These are phyloP conservation scores for Pelargonium citronellum DNA, from an alignment of 441 rosid species.

Conservation along the genomic window DNA sequence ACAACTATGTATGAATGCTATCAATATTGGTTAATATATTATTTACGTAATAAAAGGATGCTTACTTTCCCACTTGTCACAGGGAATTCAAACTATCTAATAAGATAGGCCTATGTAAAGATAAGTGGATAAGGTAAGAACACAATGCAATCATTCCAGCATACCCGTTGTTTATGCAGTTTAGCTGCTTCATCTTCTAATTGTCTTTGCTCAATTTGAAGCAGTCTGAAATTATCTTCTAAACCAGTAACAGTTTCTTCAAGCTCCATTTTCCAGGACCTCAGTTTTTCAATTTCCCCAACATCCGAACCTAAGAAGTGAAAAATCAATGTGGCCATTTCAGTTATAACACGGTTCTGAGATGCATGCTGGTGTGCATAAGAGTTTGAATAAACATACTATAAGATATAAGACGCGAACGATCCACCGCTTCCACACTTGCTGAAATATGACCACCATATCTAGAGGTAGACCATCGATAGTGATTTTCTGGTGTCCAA, in stretches of 20 bases:
- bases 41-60: background rate
- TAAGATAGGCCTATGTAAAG: background rate
- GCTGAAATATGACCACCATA: conserved; percentile 75
- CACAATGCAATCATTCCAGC: conserved; percentile 11
- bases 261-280: conserved; percentile 50
- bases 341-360: conserved; percentile 6
- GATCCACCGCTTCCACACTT: conserved; percentile 62
- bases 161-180: conserved; percentile 65
- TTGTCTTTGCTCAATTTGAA: conserved; percentile 51
- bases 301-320: conserved; percentile 46
- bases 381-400: conserved; percentile 34
- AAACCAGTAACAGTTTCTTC: conserved; percentile 42
- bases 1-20: background rate
- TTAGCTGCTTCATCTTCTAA: conserved; percentile 70
- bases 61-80: conserved; percentile 11
- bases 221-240: conserved; percentile 43
- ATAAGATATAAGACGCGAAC: conserved; percentile 64
- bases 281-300: conserved; percentile 69
- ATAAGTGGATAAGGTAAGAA: background rate
- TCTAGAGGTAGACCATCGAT: conserved; percentile 79
- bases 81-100: background rate
- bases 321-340: conserved; percentile 6
- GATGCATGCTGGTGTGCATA: conserved; percentile 8
- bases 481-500: conserved; percentile 97
- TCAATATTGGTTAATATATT: background rate